Evolutionary conservation across 2,329 filamentous ascomycete genomes (phyloP).

Genomic region (Colletotrichum tropicicola): DNA sequence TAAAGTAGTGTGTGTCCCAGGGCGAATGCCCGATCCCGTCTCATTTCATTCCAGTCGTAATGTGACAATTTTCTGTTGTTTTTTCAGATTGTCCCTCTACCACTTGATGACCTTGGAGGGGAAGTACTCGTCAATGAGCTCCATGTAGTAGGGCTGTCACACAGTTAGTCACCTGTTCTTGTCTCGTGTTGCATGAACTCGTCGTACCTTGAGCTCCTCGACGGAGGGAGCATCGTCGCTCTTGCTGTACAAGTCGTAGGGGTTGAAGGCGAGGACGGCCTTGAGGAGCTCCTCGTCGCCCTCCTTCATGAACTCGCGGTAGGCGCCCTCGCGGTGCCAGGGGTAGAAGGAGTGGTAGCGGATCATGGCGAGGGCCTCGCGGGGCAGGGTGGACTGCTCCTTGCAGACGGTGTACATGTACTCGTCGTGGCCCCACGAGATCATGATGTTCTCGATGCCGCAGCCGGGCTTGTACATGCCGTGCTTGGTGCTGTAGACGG

Average conservation of each 20-base stretch:
- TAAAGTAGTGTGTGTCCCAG: background rate
- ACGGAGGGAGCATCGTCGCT: slow-evolving; percentile 81
- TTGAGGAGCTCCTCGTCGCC: slow-evolving; percentile 83
- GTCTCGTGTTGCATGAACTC: background rate
- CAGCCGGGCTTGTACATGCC: slow-evolving; percentile 85
- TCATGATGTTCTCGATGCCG: slow-evolving; percentile 87
- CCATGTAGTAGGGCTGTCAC: slow-evolving; percentile 49
- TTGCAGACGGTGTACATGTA: slow-evolving; percentile 89
- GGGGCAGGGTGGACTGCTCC: slow-evolving; percentile 80
- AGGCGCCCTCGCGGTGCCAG: slow-evolving; percentile 86
- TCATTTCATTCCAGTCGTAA: slow-evolving; percentile 21
- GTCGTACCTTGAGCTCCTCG: slow-evolving; percentile 71
- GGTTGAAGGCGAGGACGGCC: slow-evolving; percentile 87
- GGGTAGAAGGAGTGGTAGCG: slow-evolving; percentile 93
- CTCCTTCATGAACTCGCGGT: slow-evolving; percentile 83
- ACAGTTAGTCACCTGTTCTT: background rate
- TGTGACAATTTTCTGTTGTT: background rate
- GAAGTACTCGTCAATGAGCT: slow-evolving; percentile 54
- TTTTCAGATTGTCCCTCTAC: slow-evolving; percentile 33
- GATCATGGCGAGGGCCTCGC: slow-evolving; percentile 90
- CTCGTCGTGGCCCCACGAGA: slow-evolving; percentile 91
- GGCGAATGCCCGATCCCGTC: slow-evolving; percentile 6
- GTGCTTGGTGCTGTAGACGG: slow-evolving; percentile 77
- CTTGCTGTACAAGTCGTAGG: slow-evolving; percentile 93
- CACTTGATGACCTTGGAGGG: slow-evolving; percentile 48